Percentiles rank a stretch among this genome's conserved stretches.
Evolutionary conservation across 2,329 filamentous ascomycete genomes (phyloP).

Genomic region (Colletotrichum spaethianum): DNA sequence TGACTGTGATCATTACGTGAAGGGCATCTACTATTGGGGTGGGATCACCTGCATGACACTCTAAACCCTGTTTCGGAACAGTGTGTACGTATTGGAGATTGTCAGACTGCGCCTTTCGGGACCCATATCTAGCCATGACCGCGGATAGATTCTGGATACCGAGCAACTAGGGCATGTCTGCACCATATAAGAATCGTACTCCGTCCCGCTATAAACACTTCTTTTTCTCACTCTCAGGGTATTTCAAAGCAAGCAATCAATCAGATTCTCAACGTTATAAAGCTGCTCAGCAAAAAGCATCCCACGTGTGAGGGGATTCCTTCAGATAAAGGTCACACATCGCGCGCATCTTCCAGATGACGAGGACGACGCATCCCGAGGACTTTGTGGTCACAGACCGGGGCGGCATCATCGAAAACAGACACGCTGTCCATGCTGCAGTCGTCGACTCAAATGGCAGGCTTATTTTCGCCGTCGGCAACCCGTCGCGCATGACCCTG

Average conservation of each 20-base stretch:
- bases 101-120: slow-evolving; percentile 2
- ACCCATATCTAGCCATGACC: not conserved
- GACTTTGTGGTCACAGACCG: slow-evolving; percentile 55
- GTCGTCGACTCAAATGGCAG: slow-evolving; percentile 55
- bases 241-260: not conserved
- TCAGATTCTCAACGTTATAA: not conserved
- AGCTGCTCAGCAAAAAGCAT: no score
- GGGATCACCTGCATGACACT: not conserved
- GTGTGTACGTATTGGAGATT: no score
- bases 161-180: not conserved
- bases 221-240: not conserved
- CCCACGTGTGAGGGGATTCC: no score
- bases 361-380: slow-evolving; percentile 16
- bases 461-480: slow-evolving; percentile 56
- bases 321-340: not conserved
- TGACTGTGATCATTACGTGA: not conserved
- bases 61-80: not conserved
- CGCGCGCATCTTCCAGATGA: not conserved
- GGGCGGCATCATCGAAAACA: slow-evolving; percentile 59
- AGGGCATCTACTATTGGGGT: no score
- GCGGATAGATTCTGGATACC: not conserved
- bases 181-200: not conserved
- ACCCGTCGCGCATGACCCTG: slow-evolving; percentile 58
- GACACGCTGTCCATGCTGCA: slow-evolving; percentile 59
- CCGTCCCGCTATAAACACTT: not conserved